Percentiles rank a stretch among this genome's conserved stretches.
phyloP scores from a whole-genome alignment of 2,329 filamentous ascomycete species.

The Periglandula ipomoeae region DNA sequence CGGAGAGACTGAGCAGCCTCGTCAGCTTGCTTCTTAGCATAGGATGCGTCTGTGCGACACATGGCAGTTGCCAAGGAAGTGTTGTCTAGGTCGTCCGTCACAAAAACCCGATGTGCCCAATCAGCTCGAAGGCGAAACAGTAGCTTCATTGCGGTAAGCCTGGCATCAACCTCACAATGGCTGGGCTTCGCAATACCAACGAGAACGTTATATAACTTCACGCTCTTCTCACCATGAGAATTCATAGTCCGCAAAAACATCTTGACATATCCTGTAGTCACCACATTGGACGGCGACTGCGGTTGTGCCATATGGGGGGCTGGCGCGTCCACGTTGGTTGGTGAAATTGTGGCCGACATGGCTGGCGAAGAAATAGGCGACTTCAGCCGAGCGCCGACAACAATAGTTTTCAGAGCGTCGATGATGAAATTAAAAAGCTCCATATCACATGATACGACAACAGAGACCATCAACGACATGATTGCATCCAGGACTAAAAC shows the following conservation, averaged over 20 bases:
- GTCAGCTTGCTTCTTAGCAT: slow-evolving; percentile 41
- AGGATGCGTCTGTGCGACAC: slow-evolving; percentile 51
- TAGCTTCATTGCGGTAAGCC: slow-evolving; percentile 65
- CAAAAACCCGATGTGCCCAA: slow-evolving; percentile 65
- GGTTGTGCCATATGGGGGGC: slow-evolving; percentile 15
- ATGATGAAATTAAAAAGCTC: slow-evolving; percentile 51
- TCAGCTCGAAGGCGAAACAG: slow-evolving; percentile 79
- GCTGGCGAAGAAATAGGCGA: slow-evolving; percentile 29
- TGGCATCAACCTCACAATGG: slow-evolving; percentile 56
- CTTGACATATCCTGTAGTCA: slow-evolving; percentile 60
- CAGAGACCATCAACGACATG: slow-evolving; percentile 54
- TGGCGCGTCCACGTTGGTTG: slow-evolving; percentile 13
- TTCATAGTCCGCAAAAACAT: slow-evolving; percentile 71
- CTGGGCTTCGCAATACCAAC: slow-evolving; percentile 53
- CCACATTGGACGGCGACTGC: slow-evolving; percentile 58
- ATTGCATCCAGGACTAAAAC: slow-evolving; percentile 54
- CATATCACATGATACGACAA: slow-evolving; percentile 51
- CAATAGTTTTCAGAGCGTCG: slow-evolving; percentile 40
- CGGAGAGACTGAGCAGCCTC: slow-evolving; percentile 39
- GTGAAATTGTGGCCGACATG: slow-evolving; percentile 15
- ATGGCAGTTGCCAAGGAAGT: slow-evolving; percentile 64
- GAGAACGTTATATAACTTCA: slow-evolving; percentile 52
- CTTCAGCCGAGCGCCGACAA: slow-evolving; percentile 38
- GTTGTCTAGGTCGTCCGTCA: slow-evolving; percentile 62
- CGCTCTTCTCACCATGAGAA: slow-evolving; percentile 53